Base-by-base conservation (phyloP, 768 basidiomycete species). In the Rhodotorula graminis region DNA sequence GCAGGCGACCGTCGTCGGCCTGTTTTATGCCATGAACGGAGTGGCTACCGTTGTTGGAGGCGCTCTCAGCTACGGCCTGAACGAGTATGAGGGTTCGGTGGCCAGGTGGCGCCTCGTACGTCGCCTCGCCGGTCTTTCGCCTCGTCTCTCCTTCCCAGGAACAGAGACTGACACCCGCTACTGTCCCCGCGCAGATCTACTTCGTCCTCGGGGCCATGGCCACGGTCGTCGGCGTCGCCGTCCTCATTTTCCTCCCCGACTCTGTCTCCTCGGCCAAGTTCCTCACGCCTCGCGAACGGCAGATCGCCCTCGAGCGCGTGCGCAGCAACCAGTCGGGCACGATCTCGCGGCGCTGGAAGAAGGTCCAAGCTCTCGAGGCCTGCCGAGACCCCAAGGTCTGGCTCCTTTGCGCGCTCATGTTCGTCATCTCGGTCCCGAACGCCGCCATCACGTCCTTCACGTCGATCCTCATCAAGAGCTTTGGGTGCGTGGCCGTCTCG, bases 271-370 rank as follows among this genome's bases (percentile, higher is more conserved):
- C 86, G 71, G 87, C 88, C 3, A 80, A 75, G 12, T 84, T 87
- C 76, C 82, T 88, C n/a, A 85, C 84, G 0, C 82, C 82, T 67
- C 85, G 88, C 75, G 88, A 89, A 73, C 83, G 86, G 12, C 84
- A 88, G 55, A 86, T 87, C 53, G 86, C 84, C 4, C 80, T 89
- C 46, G 88, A 89, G 78, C 85, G 88, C 53, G 86, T 89, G 19
- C 85, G 87, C n/a, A 83, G 87, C 68, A 87, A 88, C 72, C 85
- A 75, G 60, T 86, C 86, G 52, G 88, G 88, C 2, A 88, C 85
- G 1, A 84, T 85, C 76, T 88, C 88, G 79, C 86, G 86, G 81
- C 12, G 79, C 10, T 80, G 86, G 77, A 89, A 89, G 82, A 84
- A 80, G 77, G 83, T 85, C 12, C 87, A 88, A 77, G 82, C 86